Evolutionary conservation across 768 basidiomycete genomes (phyloP), one percentile per base, ranked within the genome.

Genomic region (Auriscalpium vulgare): DNA sequence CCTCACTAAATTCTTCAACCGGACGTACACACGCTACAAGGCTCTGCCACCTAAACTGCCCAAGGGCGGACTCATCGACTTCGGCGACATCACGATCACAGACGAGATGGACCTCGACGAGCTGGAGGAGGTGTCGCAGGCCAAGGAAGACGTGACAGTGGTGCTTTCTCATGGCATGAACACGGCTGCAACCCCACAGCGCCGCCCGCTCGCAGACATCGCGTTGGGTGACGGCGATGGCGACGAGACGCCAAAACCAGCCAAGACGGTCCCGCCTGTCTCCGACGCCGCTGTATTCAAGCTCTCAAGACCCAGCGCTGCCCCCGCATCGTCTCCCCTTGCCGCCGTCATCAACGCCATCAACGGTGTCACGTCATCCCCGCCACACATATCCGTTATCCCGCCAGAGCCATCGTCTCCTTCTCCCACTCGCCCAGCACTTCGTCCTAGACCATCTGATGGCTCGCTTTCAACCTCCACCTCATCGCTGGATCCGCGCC

Each of bases 281-380:
- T 38, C 52, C 17, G 50, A 51, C 29, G 57, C 59, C 9, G 49
- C 55, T 9, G 23, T 55, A 5, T 50, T 57, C 44, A 17, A 13
- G n/a, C 56, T 59, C 29, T 67, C 56, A 19, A 73, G 58, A 57
- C 73, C 71, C 17, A 63, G 70, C 10, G 56, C 60, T 23, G 59
- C 58, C 64, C 55, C 67, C 58, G 10, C 65, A 51, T 57, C 65
- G 52, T 55, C 61, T 19, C 61, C 59, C 14, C 61, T 60, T 44
- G 56, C 56, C 4, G 60, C 59, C 9, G 60, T 61, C 55, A 61
- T 61, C 36, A 61, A 61, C 6, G 51, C 60, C 13, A 61, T 61
- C 38, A 61, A 61, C 2, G 55, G 58, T 29, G 48, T 55, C 10
- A 37, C 52, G 8, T 50, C 47, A 8, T 60, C 47, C 17, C 53